phyloP scores from a whole-genome alignment of 1,139 yeast species.

The Geotrichum aggregatum region DNA sequence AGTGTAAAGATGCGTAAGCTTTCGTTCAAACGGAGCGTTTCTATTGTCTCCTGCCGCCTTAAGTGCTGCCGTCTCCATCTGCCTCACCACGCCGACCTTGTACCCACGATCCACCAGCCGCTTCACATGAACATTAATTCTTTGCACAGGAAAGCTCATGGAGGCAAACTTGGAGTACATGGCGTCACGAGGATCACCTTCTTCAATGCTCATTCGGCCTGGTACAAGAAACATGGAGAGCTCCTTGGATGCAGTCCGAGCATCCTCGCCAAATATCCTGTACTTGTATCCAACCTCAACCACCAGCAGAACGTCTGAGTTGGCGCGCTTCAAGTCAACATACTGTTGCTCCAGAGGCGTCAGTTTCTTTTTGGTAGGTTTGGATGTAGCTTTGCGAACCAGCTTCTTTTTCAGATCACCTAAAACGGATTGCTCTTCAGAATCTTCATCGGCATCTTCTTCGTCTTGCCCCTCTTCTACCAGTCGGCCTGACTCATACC shows the following conservation, averaged over 20 bases:
- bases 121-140: constrained; percentile 71
- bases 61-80: constrained; percentile 73
- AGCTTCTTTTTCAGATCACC: constrained; percentile 3
- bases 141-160: constrained; percentile 75
- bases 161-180: constrained; percentile 63
- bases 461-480: constrained; percentile 10
- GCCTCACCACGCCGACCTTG: constrained; percentile 85
- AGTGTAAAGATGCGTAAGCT: constrained; percentile 70
- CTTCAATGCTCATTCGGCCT: constrained; percentile 54
- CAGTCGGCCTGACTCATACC: constrained; percentile 12
- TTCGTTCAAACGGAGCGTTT: constrained; percentile 59
- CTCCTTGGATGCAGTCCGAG: constrained; percentile 59
- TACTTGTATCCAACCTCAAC: constrained; percentile 90
- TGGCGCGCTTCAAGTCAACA: constrained; percentile 53
- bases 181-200: constrained; percentile 39
- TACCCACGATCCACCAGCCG: constrained; percentile 35
- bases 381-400: not conserved
- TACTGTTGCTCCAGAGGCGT: constrained; percentile 84
- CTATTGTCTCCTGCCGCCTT: constrained; percentile 49
- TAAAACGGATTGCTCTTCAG: constrained; percentile 2
- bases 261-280: constrained; percentile 82
- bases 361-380: constrained; percentile 33
- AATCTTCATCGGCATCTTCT: constrained; percentile 1
- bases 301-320: constrained; percentile 66
- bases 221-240: constrained; percentile 69